A percentile compares a stretch with the other conserved stretches of the same genome.
Conservation (phyloP, 1,139 yeast species). For the Scheffersomyces stambukii region DNA sequence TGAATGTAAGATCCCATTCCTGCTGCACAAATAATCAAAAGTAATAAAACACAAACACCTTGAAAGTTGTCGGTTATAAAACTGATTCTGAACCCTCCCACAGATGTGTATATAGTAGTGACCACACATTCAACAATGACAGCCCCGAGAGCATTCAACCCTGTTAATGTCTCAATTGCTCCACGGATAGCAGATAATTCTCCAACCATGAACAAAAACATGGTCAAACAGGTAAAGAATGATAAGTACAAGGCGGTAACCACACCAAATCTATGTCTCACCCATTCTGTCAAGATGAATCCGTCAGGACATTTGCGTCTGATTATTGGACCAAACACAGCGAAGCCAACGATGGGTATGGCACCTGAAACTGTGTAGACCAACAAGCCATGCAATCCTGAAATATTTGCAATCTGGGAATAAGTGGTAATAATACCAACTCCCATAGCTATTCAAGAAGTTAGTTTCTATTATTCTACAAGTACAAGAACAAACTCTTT, state of each 20-base stretch:
- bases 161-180: constrained; percentile 76
- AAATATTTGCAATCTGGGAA: constrained; percentile 77
- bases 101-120: constrained; percentile 79
- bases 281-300: constrained; percentile 95
- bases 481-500: constrained; percentile 24
- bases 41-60: constrained; percentile 65
- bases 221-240: constrained; percentile 77
- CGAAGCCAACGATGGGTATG: constrained; percentile 78
- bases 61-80: constrained; percentile 87
- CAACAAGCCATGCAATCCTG: constrained; percentile 84
- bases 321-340: constrained; percentile 76
- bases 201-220: constrained; percentile 84
- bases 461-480: constrained; percentile 6
- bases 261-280: constrained; percentile 71
- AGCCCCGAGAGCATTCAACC: constrained; percentile 74
- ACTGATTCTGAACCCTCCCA: constrained; percentile 89
- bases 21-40: constrained; percentile 66
- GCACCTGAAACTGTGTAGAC: constrained; percentile 83
- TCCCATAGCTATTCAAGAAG: constrained; percentile 62
- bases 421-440: constrained; percentile 85
- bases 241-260: constrained; percentile 72
- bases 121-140: constrained; percentile 84
- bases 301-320: constrained; percentile 83
- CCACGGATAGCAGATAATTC: constrained; percentile 78
- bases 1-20: constrained; percentile 79